Evolutionary conservation across 2,329 filamentous ascomycete genomes (phyloP), one percentile per base, ranked within the genome.

Genomic region (Ophiostoma himal-ulmi): DNA sequence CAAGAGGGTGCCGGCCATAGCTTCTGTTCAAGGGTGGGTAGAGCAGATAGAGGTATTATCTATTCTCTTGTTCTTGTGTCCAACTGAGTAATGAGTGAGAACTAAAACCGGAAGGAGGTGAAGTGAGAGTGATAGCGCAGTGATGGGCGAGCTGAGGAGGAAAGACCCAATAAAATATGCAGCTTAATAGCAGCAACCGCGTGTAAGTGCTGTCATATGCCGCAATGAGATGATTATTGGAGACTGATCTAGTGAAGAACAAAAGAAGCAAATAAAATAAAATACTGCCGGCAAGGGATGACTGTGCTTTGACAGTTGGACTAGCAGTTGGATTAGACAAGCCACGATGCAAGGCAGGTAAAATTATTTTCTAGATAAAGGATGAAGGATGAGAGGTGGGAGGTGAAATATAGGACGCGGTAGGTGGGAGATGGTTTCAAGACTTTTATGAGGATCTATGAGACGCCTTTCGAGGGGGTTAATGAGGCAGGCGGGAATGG

Each of bases 161-260:
- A 62, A 30, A 34, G 57, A 34, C 26, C 57, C 57, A 62, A 62
- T 62, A 34, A 41, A 22, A 39, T 22, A 65, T 65, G 36, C 62
- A 41, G 34, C 48, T 54, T 11, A 30, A 30, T 30, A 3, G 17
- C 48, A 60, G 22, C 57, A 30, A 34, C 6, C 13, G 57, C 54
- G 14, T 65, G 36, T 65, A 65, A 65, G 62, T 65, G 62, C 36
- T 17, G 30, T 64, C 60, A 20, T 64, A 64, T 64, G 22, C 60
- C 30, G 30, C 30, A 64, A 37, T 8, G 20, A 37, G 60, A 64
- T 10, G 37, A 39, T 39, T 11, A 13, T 11, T 13, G 37, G 8
- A 39, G 37, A 39, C 37, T 39, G 37, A 6, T 39, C 2, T 39
- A 39, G 37, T n/a, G 44, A 64, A n/a, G 34, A 39, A 17, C n/a